Evolutionary conservation across 2,329 filamentous ascomycete species (phyloP), one percentile per base, ranked within the genome.

Genomic region (Aureobasidium sp.): DNA sequence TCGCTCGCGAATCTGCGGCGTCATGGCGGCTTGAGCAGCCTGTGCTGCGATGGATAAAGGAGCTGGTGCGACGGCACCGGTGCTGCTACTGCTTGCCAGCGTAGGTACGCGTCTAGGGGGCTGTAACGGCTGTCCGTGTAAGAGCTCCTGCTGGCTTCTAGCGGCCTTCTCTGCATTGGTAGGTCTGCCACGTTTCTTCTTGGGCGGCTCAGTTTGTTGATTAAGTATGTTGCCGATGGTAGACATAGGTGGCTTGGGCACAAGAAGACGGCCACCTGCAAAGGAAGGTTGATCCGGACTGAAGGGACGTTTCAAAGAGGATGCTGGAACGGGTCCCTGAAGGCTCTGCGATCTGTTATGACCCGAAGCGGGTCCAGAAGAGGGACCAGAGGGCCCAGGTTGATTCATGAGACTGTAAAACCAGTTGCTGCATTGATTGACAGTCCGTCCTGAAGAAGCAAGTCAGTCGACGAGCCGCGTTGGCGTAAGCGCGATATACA

Each of bases 151-250:
- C 58, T 75, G 73, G 36, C 73, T 76, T 67, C 76, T 76, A 59
- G 74, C 73, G 62, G 78, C 73, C 42, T 75, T 73, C 66, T 79
- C 76, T 61, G 75, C 77, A 63, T 79, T 80, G 4, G 77, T 78
- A 8, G 78, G 78, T 59, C 78, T 71, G 34, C 78, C 78, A 58
- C 78, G 73, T 67, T 78, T 79, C 65, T 78, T 77, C 66, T 78
- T 79, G 0, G 68, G 63, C 30, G 69, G 67, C 42, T 61, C 59
- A 34, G 49, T 4, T 32, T 34, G 49, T 48, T 55, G 48, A 41
- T 44, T 55, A 27, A 53, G 59, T 25, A 59, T 49, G 13, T 29
- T 59, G 1, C 45, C 57, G n/a, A 59, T 59, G 25, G 44, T 41
- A 41, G 57, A 50, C 57, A 59, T 49, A 10, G 57, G 57, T 8